Base-by-base conservation (phyloP, 1,139 yeast species). In the Hanseniaspora sp. region DNA sequence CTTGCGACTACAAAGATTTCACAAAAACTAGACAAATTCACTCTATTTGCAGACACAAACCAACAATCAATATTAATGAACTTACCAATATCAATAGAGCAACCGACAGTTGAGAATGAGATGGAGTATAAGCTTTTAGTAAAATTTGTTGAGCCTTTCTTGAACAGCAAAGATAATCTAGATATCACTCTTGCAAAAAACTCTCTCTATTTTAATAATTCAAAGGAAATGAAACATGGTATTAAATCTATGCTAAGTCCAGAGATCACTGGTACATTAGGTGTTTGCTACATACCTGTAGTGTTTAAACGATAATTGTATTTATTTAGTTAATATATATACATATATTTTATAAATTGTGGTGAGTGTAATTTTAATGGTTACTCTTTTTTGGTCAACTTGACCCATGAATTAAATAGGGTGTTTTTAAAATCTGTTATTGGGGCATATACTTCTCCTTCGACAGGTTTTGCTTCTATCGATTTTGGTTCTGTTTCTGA, bases 121-220 rank as follows among this genome's bases (percentile, higher is more conserved):
- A 9, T 41, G 29, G 43, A 37, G 13, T 51, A 51, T 15, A 44
- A 33, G 11, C 43, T 51, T n/a, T 40, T 45, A 7, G 18, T 51
- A 3, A 51, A 51, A 31, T 51, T 51, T 33, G 34, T 51, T n/a
- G 54, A 51, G 15, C 54, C 54, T 12, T 40, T 18, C 9, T 30
- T 11, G 2, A 15, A 51, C 15, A n/a, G 9, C 23, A 29, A 28
- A 13, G 37, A 12, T n/a, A 15, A 38, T 28, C 34, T 23, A 31
- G 39, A 45, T 11, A 28, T 28, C 23, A 42, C 15, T 5, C 3
- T 23, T 39, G 17, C n/a, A 2, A 34, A 30, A 29, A 35, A 34
- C 3, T 3, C 3, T 13, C n/a, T 37, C 5, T 37, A 11, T 39
- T 39, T 39, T 23, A 39, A 18, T 13, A 23, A 39, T 23, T 18